Percentiles rank a stretch among this genome's conserved stretches.
Conservation (phyloP, 148 eudicot genomes). For the Chenopodium suecicum region DNA sequence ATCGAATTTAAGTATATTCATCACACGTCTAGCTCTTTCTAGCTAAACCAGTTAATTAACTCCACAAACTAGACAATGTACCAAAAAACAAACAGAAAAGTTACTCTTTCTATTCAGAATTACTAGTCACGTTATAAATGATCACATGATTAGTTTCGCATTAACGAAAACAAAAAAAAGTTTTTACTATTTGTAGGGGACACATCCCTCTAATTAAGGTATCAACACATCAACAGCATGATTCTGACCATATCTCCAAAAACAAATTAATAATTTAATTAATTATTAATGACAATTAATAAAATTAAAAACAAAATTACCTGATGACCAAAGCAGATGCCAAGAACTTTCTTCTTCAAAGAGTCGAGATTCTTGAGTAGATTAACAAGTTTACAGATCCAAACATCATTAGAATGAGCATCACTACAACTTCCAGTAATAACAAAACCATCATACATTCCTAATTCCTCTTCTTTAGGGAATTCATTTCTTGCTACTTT, state of each 20-base stretch:
- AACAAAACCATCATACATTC: slow-evolving; percentile 67
- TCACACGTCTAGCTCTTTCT: too few species aligned
- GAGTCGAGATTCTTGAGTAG: slow-evolving; percentile 53
- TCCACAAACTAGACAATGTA: too few species aligned
- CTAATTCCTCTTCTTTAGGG: slow-evolving; percentile 58
- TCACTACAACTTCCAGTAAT: slow-evolving; percentile 92
- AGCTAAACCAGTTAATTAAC: too few species aligned
- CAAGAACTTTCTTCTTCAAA: slow-evolving; percentile 74
- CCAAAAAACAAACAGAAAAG: too few species aligned
- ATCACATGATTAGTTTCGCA: neutral
- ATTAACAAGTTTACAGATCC: slow-evolving; percentile 60
- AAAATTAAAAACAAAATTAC: slow-evolving; percentile 26
- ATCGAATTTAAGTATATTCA: too few species aligned
- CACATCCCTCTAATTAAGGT: too few species aligned
- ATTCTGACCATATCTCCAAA: neutral
- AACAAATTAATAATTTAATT: neutral
- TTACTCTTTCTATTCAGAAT: too few species aligned
- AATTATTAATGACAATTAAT: neutral
- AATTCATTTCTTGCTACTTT: slow-evolving; percentile 56
- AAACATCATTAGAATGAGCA: slow-evolving; percentile 67
- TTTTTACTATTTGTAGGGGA: too few species aligned
- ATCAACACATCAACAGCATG: neutral
- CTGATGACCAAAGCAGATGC: slow-evolving; percentile 98
- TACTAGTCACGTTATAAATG: too few species aligned
- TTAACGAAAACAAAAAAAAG: too few species aligned